Evolutionary conservation across 768 basidiomycete species (phyloP), one percentile per base, ranked within the genome.

Genomic region (Termitomyces titanicus): DNA sequence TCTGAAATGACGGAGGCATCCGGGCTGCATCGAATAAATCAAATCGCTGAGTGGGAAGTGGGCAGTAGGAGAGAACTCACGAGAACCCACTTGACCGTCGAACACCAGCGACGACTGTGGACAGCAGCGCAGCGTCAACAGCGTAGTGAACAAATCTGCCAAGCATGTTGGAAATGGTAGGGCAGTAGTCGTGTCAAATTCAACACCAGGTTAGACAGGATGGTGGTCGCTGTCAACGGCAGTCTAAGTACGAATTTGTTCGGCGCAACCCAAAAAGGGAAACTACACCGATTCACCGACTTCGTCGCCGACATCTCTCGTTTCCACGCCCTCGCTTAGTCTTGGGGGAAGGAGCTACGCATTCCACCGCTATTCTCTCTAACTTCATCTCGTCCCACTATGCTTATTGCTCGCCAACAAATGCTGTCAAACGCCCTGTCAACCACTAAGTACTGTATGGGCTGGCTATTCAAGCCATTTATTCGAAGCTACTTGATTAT

Each of bases 91-190:
- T 95, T 17, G 93, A 88, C 56, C 92, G 85, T 68, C 86, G 86
- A 56, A 98, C 86, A 29, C 96, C 96, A 37, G 96, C 96, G 38
- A 95, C 72, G 7, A 98, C 81, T 12, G 96, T 92, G 15, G 94
- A 94, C 35, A 98, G 61, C 33, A 98, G 77, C 49, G 92, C 81
- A 13, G 88, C 89, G 66, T 98, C 96, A 44, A 90, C 72, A 24
- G 89, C 81, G 63, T 90, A 94, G 70, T 96, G 94, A 33, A 86
- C 71, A 17, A 97, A 69, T 70, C 84, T 82, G 62, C 92, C 94
- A 33, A 91, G 74, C 48, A 73, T 39, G 40, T 31, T 38, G 37
- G 22, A 2, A 25, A 13, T 55, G 20, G 20, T 24, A 15, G 29
- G 18, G 55, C 31, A 22, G 15, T 13, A 18, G 33, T 29, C 33